Evolutionary conservation across 2,329 filamentous ascomycete genomes (phyloP).

Genomic region (Ceratocystis eucalypticola): DNA sequence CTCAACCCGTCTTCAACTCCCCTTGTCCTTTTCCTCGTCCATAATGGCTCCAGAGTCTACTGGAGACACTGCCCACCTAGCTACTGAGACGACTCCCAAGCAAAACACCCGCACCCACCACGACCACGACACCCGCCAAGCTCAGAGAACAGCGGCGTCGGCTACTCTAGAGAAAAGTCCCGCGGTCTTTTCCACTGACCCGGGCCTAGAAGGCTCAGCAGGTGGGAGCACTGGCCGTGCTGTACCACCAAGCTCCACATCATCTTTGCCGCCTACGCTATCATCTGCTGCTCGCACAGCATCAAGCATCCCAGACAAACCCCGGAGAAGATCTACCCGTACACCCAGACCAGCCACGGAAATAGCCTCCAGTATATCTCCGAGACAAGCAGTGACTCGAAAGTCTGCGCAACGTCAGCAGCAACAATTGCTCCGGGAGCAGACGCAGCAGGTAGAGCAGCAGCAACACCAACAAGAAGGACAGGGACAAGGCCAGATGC

Average conservation of each 20-base stretch:
- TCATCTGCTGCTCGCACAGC: neutral
- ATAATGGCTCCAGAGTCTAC: neutral
- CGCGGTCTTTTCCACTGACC: neutral
- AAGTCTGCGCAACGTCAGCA: neutral
- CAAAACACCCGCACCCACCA: neutral
- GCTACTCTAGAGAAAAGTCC: neutral
- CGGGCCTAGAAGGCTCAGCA: neutral
- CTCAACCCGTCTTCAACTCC: neutral
- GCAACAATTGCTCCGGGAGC: neutral
- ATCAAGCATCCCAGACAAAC: neutral
- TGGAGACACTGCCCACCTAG: neutral
- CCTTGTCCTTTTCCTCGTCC: neutral
- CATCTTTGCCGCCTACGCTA: neutral
- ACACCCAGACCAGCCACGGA: neutral
- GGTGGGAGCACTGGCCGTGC: neutral
- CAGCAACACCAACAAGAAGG: neutral
- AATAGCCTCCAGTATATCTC: neutral
- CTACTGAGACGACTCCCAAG: neutral
- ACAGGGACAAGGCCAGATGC: neutral
- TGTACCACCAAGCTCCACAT: neutral
- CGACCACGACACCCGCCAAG: neutral
- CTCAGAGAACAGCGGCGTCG: neutral
- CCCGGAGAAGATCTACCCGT: neutral
- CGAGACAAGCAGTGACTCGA: conserved; percentile 1
- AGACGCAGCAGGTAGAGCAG: neutral